Evolutionary conservation across 2,329 filamentous ascomycete genomes (phyloP).

Genomic region (Pseudogymnoascus sp.): DNA sequence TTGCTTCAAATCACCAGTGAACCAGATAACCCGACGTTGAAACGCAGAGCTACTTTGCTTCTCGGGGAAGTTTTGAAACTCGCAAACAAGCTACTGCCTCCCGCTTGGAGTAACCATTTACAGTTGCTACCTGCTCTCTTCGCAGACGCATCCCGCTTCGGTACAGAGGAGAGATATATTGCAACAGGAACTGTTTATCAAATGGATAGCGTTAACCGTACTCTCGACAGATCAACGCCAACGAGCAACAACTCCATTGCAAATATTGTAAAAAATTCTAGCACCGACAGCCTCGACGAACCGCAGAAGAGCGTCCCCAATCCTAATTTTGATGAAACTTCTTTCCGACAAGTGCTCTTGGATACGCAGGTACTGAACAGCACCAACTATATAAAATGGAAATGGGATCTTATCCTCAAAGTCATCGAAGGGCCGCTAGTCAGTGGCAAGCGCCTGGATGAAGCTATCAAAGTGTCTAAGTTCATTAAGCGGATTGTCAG

Average conservation of each 20-base stretch:
- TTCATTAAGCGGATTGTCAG: conserved; percentile 92
- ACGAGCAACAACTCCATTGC: conserved; percentile 18
- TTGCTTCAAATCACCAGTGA: conserved; percentile 58
- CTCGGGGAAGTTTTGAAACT: conserved; percentile 88
- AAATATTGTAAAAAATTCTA: conserved; percentile 26
- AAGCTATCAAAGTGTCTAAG: conserved; percentile 89
- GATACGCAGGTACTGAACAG: conserved; percentile 83
- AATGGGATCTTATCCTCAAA: conserved; percentile 86
- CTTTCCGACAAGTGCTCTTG: conserved; percentile 55
- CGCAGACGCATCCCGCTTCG: conserved; percentile 62
- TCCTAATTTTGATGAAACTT: conserved; percentile 49
- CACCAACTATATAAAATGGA: conserved; percentile 91
- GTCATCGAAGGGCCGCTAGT: conserved; percentile 89
- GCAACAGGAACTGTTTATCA: conserved; percentile 92
- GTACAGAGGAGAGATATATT: conserved; percentile 62
- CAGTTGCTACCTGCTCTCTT: conserved; percentile 86
- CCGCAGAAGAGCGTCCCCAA: conserved; percentile 43
- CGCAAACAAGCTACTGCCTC: conserved; percentile 75
- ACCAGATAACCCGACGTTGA: conserved; percentile 59
- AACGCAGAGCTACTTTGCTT: conserved; percentile 81
- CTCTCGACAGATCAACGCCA: conserved; percentile 69
- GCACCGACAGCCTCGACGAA: conserved; percentile 42
- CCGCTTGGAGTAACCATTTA: conserved; percentile 70
- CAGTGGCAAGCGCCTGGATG: conserved; percentile 84
- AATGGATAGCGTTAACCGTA: conserved; percentile 94